A percentile compares a stretch with the other conserved stretches of the same genome.
phyloP scores from a whole-genome alignment of 805 yeast genomes.

The Hanseniaspora valbyensis region DNA sequence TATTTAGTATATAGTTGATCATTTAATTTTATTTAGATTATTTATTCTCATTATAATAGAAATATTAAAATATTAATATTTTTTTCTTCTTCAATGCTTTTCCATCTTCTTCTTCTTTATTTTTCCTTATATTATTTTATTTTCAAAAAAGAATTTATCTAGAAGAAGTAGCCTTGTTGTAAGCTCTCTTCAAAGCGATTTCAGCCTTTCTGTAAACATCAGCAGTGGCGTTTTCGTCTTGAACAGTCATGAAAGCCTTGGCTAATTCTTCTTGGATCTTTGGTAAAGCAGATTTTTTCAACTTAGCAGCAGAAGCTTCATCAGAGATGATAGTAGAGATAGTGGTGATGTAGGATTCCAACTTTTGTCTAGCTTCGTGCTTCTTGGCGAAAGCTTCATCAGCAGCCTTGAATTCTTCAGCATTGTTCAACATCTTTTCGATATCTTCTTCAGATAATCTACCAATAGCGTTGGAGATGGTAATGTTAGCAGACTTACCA shows the following conservation, averaged over 20 bases:
- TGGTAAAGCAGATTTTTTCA: conserved; percentile 94
- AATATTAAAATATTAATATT: too few species aligned
- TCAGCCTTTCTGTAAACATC: conserved; percentile 99
- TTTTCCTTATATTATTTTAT: background rate
- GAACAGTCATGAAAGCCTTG: conserved; percentile 95
- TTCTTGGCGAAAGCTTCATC: conserved; percentile 99
- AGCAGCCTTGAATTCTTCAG: conserved; percentile 97
- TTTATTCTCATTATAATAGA: too few species aligned
- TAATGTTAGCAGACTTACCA: conserved; percentile 95
- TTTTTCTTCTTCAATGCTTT: too few species aligned
- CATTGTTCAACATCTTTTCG: conserved; percentile 97
- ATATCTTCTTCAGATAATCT: conserved; percentile 93
- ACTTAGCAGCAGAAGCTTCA: conserved; percentile 94
- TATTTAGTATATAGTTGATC: too few species aligned
- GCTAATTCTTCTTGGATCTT: conserved; percentile 96
- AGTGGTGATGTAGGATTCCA: conserved; percentile 94
- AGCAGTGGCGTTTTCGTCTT: conserved; percentile 90
- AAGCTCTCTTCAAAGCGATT: conserved; percentile 97
- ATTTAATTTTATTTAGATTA: too few species aligned
- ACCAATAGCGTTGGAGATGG: conserved; percentile 98
- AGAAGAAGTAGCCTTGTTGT: conserved; percentile 97
- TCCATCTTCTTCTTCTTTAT: background rate
- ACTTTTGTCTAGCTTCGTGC: conserved; percentile 98
- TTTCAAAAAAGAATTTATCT: conserved; percentile 47
- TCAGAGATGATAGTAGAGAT: conserved; percentile 94